Conservation (phyloP, 495 filamentous ascomycete species). For the Neurospora sublineolata region DNA sequence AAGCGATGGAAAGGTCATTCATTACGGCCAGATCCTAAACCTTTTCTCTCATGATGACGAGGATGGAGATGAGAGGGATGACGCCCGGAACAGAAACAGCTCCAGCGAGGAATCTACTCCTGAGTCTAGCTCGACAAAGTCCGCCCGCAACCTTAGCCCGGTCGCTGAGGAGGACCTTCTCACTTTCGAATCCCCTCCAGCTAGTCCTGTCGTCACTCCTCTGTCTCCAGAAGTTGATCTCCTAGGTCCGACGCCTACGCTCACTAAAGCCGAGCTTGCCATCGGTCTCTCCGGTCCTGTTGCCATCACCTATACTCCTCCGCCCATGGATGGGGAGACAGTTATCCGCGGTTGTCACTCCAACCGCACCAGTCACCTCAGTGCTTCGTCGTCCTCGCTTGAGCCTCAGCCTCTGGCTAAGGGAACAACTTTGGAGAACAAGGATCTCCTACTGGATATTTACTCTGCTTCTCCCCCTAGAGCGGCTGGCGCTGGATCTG, state of each 20-base stretch:
- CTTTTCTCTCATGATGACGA: constrained; percentile 21
- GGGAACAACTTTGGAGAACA: not conserved
- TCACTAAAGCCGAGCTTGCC: not conserved
- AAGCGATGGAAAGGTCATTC: constrained; percentile 16
- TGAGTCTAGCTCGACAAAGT: not conserved
- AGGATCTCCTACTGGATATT: not conserved
- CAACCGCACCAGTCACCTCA: not conserved
- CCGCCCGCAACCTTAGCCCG: not conserved
- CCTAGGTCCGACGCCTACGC: not conserved
- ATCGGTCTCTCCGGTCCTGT: not conserved
- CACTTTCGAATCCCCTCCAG: not conserved
- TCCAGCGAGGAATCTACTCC: not conserved
- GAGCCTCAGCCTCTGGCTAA: not conserved
- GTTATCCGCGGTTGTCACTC: not conserved
- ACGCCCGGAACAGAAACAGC: not conserved
- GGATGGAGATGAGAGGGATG: constrained; percentile 1
- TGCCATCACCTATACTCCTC: not conserved
- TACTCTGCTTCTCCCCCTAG: not conserved
- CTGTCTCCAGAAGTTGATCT: not conserved
- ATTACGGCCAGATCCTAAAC: constrained; percentile 23
- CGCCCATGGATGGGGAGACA: not conserved
- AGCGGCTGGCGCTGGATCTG: not conserved
- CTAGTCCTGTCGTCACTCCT: not conserved
- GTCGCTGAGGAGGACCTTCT: not conserved
- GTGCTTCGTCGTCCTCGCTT: not conserved